Conservation (phyloP, 192 early-diverging fungal species). For the Paraglomus brasilianum region DNA sequence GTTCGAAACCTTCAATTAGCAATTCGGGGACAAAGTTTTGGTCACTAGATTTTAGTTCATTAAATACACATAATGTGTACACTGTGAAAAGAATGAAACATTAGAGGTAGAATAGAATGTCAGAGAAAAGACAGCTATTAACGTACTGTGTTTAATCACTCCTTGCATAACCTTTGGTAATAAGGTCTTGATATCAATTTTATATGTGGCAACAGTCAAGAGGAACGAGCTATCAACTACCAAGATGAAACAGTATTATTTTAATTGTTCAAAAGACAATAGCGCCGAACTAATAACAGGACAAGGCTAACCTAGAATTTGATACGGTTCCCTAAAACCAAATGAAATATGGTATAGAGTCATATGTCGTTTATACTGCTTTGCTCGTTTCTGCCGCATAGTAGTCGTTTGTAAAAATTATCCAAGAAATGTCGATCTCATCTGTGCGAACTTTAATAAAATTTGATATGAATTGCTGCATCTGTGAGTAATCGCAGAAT, state of each 20-base stretch:
- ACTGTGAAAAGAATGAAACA: constrained; percentile 24
- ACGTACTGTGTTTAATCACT: constrained; percentile 63
- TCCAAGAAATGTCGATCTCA: constrained; percentile 1
- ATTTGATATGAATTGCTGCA: too few relatives aligned
- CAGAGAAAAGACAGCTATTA: constrained; percentile 20
- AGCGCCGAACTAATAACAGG: background rate
- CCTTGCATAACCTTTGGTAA: constrained; percentile 68
- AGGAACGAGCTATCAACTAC: constrained; percentile 83
- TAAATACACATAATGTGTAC: constrained; percentile 73
- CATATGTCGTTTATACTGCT: constrained; percentile 81
- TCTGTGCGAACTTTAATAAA: too few relatives aligned
- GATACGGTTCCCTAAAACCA: constrained; percentile 92
- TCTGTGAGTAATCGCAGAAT: too few relatives aligned
- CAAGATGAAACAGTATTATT: constrained; percentile 17
- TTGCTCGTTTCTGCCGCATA: constrained; percentile 85
- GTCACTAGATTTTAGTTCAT: constrained; percentile 60
- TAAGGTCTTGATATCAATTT: constrained; percentile 59
- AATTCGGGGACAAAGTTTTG: constrained; percentile 55
- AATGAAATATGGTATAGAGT: constrained; percentile 75
- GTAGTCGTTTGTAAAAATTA: background rate
- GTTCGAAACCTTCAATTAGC: constrained; percentile 70
- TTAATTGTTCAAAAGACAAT: background rate
- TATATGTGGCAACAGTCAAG: constrained; percentile 59
- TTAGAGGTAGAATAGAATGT: background rate
- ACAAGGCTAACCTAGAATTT: constrained; percentile 63